Evolutionary conservation across 2,329 filamentous ascomycete species (phyloP).

Genomic region (Fusarium sp.): DNA sequence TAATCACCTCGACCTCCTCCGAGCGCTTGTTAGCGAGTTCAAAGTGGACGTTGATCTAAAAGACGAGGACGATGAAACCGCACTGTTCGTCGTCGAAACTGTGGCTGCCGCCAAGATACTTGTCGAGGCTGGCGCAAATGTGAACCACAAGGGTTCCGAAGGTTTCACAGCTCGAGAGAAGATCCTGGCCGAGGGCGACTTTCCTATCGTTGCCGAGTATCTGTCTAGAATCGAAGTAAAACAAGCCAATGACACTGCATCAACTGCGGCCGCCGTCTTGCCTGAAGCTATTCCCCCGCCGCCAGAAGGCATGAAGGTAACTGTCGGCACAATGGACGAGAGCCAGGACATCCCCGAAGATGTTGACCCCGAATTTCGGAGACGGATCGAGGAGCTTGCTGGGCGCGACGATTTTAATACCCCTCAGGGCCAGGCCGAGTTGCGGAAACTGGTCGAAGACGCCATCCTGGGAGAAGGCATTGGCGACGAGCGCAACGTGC

Average conservation of each 20-base stretch:
- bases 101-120: conserved; percentile 81
- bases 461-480: conserved; percentile 77
- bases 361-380: conserved; percentile 84
- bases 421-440: conserved; percentile 81
- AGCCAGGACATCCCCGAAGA: conserved; percentile 69
- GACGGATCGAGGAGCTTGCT: conserved; percentile 90
- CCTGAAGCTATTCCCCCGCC: conserved; percentile 68
- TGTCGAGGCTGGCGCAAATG: conserved; percentile 81
- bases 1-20: conserved; percentile 84
- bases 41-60: conserved; percentile 82
- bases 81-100: conserved; percentile 92
- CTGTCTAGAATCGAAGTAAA: conserved; percentile 37
- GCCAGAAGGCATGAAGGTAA: conserved; percentile 82
- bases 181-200: conserved; percentile 59
- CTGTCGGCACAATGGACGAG: conserved; percentile 79
- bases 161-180: conserved; percentile 85
- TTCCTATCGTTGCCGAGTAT: conserved; percentile 39
- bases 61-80: conserved; percentile 93
- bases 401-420: conserved; percentile 85
- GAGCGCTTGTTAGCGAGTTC: conserved; percentile 80
- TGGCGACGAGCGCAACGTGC: conserved; percentile 73
- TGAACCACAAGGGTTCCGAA: conserved; percentile 74
- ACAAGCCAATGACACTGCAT: conserved; percentile 46
- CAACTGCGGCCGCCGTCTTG: conserved; percentile 44
- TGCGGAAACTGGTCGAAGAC: conserved; percentile 84